Evolutionary conservation across 768 basidiomycete genomes (phyloP), one percentile per base, ranked within the genome.

Genomic region (Steccherinum ochraceum): DNA sequence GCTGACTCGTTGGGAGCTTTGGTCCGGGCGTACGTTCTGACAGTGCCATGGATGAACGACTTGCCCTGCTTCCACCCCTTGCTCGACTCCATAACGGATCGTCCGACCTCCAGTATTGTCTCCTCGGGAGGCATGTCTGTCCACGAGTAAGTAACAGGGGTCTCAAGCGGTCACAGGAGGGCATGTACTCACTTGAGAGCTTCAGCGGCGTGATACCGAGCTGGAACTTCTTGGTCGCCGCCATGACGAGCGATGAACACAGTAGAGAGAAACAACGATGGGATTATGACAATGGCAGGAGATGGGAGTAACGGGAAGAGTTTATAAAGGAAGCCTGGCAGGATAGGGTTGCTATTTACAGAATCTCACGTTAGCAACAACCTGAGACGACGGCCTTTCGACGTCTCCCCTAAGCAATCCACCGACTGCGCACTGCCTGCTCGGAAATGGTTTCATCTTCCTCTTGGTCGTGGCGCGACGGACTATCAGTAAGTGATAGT

Each of bases 1-100:
- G 83, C 80, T 21, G 73, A 78, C 53, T 84, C 83, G 4, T 64
- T 73, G 12, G 74, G 64, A 2, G 68, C 70, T 58, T 84, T 87
- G 30, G 77, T 62, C 12, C 72, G 75, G 23, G 66, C 73, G 50
- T 67, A 74, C 10, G 83, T 83, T 60, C 79, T 75, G 58, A 89
- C 83, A 50, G 68, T 61, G 41, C 18, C 18, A 43, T 43, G 41
- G 49, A 75, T 74, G 59, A 72, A 82, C 3, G 77, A 72, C 62
- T 86, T 90, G 19, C 86, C 86, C 50, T 69, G 69, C 64, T 83
- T 83, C 87, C 88, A 90, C 16, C 74, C 64, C 2, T 65, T 54
- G 1, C 78, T 78, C 13, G 79, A 74, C 19, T 79, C 77, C 19
- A 89, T 69, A 46, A 90, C 58, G n/a, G 71, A 68, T 26, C 67